A percentile compares a stretch with the other conserved stretches of the same genome.
Evolutionary conservation across 257 asterid genomes (phyloP).

Genomic region (Solanum megistacrolobum): DNA sequence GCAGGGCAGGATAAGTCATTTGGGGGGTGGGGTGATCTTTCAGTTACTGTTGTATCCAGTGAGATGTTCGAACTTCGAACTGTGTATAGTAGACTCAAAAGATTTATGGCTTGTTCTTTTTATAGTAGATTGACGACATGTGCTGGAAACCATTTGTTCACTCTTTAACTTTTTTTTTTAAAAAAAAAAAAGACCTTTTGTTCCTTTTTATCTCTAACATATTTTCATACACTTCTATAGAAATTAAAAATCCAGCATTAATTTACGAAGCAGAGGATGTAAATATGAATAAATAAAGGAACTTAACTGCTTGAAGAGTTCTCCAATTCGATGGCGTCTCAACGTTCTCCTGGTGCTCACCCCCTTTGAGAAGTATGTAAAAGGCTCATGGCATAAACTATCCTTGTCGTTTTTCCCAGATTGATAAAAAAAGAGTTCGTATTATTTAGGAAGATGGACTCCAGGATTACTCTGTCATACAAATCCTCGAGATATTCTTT

Average conservation of each 20-base stretch:
- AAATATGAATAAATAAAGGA: background rate
- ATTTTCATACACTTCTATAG: background rate
- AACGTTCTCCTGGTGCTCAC: background rate
- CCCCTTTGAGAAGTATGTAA: background rate
- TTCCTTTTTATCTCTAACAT: background rate
- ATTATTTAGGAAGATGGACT: background rate
- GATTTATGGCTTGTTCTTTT: background rate
- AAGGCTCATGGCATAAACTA: background rate
- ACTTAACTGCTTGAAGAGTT: background rate
- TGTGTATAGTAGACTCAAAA: background rate
- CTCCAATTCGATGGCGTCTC: background rate
- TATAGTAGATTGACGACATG: background rate
- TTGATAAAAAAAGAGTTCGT: background rate
- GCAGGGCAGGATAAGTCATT: background rate
- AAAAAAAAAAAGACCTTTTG: background rate
- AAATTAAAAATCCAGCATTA: background rate
- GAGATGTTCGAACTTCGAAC: background rate
- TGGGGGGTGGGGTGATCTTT: background rate
- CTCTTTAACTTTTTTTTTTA: background rate
- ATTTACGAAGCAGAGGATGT: background rate
- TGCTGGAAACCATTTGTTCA: background rate
- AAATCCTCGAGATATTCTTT: background rate
- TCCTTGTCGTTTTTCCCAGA: background rate
- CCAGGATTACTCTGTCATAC: background rate
- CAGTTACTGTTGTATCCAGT: background rate